Evolutionary conservation across 306 rosid genomes (phyloP), one percentile per base, ranked within the genome.

Genomic region (Malus sylvestris): DNA sequence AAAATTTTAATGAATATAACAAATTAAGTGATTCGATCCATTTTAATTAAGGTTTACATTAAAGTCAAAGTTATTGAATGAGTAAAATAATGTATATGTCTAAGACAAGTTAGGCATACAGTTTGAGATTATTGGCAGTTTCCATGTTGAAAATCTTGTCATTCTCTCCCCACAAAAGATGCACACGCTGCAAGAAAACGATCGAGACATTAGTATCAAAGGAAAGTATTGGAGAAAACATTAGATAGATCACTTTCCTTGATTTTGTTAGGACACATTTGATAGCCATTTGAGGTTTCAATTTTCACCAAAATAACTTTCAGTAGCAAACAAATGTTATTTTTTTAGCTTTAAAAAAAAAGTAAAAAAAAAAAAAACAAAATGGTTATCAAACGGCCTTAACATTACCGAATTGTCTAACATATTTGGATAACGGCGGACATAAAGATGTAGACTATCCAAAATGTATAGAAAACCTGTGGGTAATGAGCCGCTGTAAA

Each of bases 81-180:
- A 60, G 25, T 27, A 27, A 62, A 62, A 61, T 4, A 27, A 62
- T 27, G n/a, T 14, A 29, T 29, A 46, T 49, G 53, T 49, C 15
- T 18, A 29, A 15, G 22, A 62, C 20, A 62, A 62, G 32, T 5
- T 29, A 3, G 13, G 53, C 78, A 0, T 76, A 80, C 87, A 16
- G 68, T 60, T 61, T 40, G 23, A 80, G 58, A 29, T 72, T 68
- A 23, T 5, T 16, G 35, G 79, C 79, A 18, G 23, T 64, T 59
- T 76, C 81, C 81, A 38, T 68, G 51, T 59, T n/a, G 65, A 83
- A 76, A 30, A 83, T 72, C 35, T 45, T 67, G 79, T 83, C 87
- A 55, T 70, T 67, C 22, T 73, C 66, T 51, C 84, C 87, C 79
- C 81, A 76, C 62, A 80, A 52, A 14, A 83, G 72, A 42, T 38